Percentiles rank a stretch among this genome's conserved stretches.
Conservation (phyloP, 2,329 filamentous ascomycete species). For the Fusarium veterinarium region DNA sequence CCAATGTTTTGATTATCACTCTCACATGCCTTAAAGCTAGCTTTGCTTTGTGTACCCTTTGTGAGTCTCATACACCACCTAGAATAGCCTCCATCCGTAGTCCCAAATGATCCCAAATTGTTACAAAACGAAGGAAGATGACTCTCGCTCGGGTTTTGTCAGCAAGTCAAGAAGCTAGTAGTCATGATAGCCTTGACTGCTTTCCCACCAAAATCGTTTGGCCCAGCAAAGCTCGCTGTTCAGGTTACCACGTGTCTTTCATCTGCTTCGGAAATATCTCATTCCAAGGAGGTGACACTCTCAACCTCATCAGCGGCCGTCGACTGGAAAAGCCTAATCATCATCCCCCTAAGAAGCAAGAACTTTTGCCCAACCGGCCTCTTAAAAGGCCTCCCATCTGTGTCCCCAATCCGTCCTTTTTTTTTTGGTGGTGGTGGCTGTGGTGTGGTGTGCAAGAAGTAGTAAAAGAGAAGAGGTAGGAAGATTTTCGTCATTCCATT, state of each 20-base stretch:
- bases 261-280: conserved; percentile 39
- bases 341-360: conserved; percentile 34
- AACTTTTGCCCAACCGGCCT: conserved; percentile 39
- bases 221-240: conserved; percentile 36
- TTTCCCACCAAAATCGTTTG: conserved; percentile 35
- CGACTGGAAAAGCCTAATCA: conserved; percentile 34
- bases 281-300: conserved; percentile 39
- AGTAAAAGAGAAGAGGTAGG: conserved; percentile 22
- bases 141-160: conserved; percentile 31
- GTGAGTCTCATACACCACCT: conserved; percentile 24
- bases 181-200: conserved; percentile 33
- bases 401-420: conserved; percentile 32
- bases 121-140: conserved; percentile 37
- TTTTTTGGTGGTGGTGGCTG: conserved; percentile 30
- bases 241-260: conserved; percentile 23
- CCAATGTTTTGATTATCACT: conserved; percentile 26
- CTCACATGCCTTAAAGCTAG: conserved; percentile 21
- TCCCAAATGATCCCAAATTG: conserved; percentile 36
- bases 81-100: conserved; percentile 22
- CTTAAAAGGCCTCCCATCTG: conserved; percentile 14
- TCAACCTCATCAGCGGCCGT: conserved; percentile 31
- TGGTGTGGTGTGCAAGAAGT: conserved; percentile 30
- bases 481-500: conserved; percentile 25
- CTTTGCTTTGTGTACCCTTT: conserved; percentile 24
- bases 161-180: conserved; percentile 28